These are phyloP conservation scores for Setomelanomma holmii DNA, from an alignment of 2,329 filamentous ascomycete genomes.

Conservation along the genomic window DNA sequence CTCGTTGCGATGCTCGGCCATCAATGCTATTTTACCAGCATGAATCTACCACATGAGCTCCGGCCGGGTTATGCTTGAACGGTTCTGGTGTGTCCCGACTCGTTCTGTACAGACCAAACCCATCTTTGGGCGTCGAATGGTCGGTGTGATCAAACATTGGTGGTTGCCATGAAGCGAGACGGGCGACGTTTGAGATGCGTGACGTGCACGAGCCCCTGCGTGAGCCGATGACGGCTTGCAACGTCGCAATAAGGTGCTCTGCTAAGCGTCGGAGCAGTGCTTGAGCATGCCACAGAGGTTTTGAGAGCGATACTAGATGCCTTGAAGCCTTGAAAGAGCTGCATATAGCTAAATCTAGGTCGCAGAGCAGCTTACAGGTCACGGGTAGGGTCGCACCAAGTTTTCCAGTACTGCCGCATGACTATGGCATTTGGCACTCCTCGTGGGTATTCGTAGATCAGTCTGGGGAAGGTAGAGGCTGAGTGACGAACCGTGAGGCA, in stretches of 20 bases:
- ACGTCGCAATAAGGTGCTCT: conserved; percentile 25
- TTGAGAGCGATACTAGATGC: conserved; percentile 3
- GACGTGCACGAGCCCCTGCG: conserved; percentile 36
- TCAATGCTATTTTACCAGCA: conserved; percentile 42
- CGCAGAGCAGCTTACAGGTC: too few species aligned
- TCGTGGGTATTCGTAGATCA: conserved; percentile 1
- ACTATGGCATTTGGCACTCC: not conserved
- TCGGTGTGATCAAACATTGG: conserved; percentile 24
- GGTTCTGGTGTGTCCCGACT: conserved; percentile 21
- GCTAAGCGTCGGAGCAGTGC: conserved; percentile 15
- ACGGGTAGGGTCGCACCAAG: not conserved
- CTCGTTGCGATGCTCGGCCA: conserved; percentile 21
- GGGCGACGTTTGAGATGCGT: conserved; percentile 37
- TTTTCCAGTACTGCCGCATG: conserved; percentile 1
- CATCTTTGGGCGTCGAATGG: conserved; percentile 20
- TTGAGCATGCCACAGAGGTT: not conserved
- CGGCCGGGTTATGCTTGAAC: conserved; percentile 29
- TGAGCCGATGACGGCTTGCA: conserved; percentile 15
- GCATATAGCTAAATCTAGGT: conserved; percentile 4
- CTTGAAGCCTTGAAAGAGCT: not conserved
- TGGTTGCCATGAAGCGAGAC: conserved; percentile 31
- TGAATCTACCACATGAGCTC: conserved; percentile 21
- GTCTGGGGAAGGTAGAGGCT: not conserved
- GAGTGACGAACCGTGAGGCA: not conserved
- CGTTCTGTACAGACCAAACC: conserved; percentile 20